Conservation (phyloP, 164 flowering plant genomes). For the Stephania cephalantha region DNA sequence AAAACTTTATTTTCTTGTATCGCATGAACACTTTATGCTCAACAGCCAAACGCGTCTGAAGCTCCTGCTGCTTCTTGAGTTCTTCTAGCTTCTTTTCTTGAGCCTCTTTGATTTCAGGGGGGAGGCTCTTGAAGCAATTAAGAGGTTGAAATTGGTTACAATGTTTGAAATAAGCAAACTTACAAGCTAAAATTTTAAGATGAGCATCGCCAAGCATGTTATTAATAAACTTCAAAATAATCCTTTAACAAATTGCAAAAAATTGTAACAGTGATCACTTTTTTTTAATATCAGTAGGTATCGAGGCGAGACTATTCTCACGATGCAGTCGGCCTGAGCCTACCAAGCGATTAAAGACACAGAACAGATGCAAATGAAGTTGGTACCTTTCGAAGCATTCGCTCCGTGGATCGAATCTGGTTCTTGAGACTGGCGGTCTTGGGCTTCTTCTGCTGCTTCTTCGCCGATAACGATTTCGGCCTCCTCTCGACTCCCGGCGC, state of each 20-base stretch:
- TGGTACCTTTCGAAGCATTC: constrained; percentile 76
- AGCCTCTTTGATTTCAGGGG: constrained; percentile 62
- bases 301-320: no score
- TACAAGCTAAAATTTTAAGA: not conserved
- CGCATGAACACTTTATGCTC: constrained; percentile 72
- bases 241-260: no score
- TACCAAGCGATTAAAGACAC: not conserved
- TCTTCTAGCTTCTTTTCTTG: constrained; percentile 73
- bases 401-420: constrained; percentile 85
- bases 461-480: constrained; percentile 48
- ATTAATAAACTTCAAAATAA: no score
- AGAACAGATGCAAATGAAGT: not conserved
- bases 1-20: constrained; percentile 76
- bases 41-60: constrained; percentile 58
- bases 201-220: no score
- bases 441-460: constrained; percentile 49
- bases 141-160: constrained; percentile 9
- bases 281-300: no score
- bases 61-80: constrained; percentile 76
- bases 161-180: not conserved
- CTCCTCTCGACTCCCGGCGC: constrained; percentile 45
- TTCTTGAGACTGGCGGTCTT: constrained; percentile 77
- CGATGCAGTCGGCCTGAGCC: no score
- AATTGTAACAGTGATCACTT: no score
- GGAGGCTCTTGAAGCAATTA: constrained; percentile 47